Base-by-base conservation (phyloP, 257 asterid species). In the Cruciata laevipes region DNA sequence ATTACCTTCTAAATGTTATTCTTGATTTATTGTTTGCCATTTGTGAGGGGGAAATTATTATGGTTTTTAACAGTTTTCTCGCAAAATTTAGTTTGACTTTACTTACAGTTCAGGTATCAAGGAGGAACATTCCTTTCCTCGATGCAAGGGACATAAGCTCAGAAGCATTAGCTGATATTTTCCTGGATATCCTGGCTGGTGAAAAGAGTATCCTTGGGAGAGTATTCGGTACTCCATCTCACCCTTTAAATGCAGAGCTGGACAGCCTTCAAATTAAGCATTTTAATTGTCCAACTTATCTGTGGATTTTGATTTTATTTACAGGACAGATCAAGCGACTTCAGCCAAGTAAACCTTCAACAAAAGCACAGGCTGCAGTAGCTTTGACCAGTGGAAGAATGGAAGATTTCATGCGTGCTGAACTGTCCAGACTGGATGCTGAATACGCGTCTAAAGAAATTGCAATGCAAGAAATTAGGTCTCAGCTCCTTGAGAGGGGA, bases 51-150 rank as follows among this genome's bases (percentile, higher is more conserved):
- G 11, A 31, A 11, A 37, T 57, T 24, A 21, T 71, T 61, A 35
- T 68, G 66, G 31, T 6, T 7, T n/a, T 55, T 61, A 62, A n/a
- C 47, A 69, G 58, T 35, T 83, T 77, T 75, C 60, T 76, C 72
- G 73, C 70, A 77, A 85, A 62, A 81, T 77, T 78, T 76, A 75
- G 75, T 68, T 82, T 79, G 83, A 80, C 82, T 82, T 85, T 85
- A 82, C 83, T 84, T 83, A 89, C 97, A 90, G 99, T 88, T 85
- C 96, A 94, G 99, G 83, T 88, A 79, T 89, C 95, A 78, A 88
- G 85, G 88, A 83, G 76, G 84, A 84, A 77, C 79, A 77, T 88
- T 71, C 96, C 89, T 67, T 89, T 94, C 87, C 95, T 90, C 42
- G 97, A 94, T 73, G 85, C 68, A 69, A 94, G 82, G 82, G 90